Evolutionary conservation across 176 grass and related monocot genomes (phyloP).

Genomic region (Cenchrus americanus): DNA sequence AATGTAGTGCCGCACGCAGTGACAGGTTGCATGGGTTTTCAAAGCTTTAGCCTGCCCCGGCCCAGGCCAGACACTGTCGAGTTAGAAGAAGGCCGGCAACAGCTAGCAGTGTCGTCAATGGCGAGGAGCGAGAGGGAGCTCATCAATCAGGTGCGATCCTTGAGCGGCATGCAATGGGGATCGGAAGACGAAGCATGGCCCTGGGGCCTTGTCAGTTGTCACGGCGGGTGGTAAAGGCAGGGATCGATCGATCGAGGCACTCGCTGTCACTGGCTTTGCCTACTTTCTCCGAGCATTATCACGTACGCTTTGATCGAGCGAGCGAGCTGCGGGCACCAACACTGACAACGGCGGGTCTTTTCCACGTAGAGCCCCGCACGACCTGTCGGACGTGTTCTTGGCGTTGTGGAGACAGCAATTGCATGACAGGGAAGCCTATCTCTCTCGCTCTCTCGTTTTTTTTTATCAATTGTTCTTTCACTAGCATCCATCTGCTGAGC

Average conservation of each 20-base stretch:
- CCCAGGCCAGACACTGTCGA: too few species aligned
- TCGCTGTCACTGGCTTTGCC: conserved; percentile 4
- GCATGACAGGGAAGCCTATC: conserved; percentile 43
- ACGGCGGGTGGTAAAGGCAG: conserved; percentile 14
- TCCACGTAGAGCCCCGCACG: conserved; percentile 43
- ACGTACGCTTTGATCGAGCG: conserved; percentile 14
- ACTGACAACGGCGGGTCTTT: conserved; percentile 24
- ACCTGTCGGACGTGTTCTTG: conserved; percentile 23
- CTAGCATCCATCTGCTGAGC: conserved; percentile 23
- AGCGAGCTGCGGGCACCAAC: neutral
- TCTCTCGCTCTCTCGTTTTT: too few species aligned
- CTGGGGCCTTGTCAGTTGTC: neutral
- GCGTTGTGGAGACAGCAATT: conserved; percentile 24
- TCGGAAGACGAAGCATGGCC: too few species aligned
- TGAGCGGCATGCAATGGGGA: neutral
- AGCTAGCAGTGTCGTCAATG: neutral
- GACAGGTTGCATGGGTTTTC: neutral
- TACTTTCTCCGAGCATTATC: conserved; percentile 43
- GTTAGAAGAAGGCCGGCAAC: too few species aligned
- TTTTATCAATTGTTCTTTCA: neutral
- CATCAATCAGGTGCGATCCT: neutral
- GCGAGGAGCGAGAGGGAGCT: neutral
- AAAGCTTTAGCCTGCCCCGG: too few species aligned
- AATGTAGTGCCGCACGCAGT: neutral
- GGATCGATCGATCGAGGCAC: neutral